phyloP scores from a whole-genome alignment of 495 filamentous ascomycete genomes.

The Neurospora tetrasperma region DNA sequence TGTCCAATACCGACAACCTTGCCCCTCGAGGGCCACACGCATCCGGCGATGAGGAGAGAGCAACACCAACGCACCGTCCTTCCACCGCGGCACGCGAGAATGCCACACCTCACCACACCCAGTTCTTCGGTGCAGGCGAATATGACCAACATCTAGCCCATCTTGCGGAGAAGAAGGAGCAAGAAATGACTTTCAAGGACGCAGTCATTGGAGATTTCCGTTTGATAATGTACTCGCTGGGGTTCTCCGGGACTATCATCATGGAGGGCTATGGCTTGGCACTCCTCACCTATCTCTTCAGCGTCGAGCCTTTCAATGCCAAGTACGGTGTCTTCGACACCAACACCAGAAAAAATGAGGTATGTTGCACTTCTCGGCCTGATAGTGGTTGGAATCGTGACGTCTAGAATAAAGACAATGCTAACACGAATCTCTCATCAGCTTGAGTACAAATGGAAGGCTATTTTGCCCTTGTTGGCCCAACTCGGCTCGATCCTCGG shows the following conservation, averaged over 20 bases:
- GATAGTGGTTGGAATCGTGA: slow-evolving; percentile 35
- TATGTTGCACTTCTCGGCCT: not conserved
- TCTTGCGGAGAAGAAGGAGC: slow-evolving; percentile 7
- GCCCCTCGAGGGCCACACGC: not conserved
- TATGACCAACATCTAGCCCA: slow-evolving; percentile 15
- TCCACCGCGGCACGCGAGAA: not conserved
- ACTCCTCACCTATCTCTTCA: slow-evolving; percentile 33
- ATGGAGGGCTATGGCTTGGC: slow-evolving; percentile 29
- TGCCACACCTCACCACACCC: not conserved
- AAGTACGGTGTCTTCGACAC: slow-evolving; percentile 39
- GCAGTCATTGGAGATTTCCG: slow-evolving; percentile 12
- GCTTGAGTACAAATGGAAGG: slow-evolving; percentile 42
- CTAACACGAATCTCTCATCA: slow-evolving; percentile 2
- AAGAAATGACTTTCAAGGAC: slow-evolving; percentile 14
- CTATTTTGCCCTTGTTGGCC: slow-evolving; percentile 26
- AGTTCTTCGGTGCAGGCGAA: not conserved
- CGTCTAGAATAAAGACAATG: slow-evolving; percentile 29
- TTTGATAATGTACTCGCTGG: slow-evolving; percentile 19
- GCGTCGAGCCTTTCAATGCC: slow-evolving; percentile 39
- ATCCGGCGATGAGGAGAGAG: not conserved
- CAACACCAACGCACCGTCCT: not conserved
- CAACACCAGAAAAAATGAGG: slow-evolving; percentile 15
- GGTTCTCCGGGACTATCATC: slow-evolving; percentile 23
- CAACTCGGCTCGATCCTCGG: slow-evolving; percentile 41
- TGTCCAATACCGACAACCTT: not conserved